Base-by-base conservation (phyloP, 305 asterid genomes). In the Solanum hybrid region DNA sequence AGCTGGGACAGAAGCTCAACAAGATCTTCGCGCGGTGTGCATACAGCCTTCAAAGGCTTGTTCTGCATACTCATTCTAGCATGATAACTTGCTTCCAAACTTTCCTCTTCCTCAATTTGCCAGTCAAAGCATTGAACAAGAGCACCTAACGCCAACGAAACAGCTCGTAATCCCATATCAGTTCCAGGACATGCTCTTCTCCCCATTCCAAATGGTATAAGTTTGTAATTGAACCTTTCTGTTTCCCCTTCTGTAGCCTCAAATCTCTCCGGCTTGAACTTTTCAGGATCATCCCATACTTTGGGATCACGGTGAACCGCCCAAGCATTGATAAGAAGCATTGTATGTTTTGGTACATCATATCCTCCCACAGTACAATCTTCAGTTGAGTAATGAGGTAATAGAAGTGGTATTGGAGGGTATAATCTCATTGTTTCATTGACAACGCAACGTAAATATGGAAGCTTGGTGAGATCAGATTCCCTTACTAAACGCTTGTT, bases 171-270 rank as follows among this genome's bases (percentile, higher is more conserved):
- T 1, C 92, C 94, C 90, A 92, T 38, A 12, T 37, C 76, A 20
- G 86, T 33, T 31, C 92, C 93, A 1, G 94, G 93, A 32, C 94
- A 92, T 0, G 93, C 90, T 87, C 94, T 89, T 76, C 94, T 90
- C 31, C 94, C 94, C n/a, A 87, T 77, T 68, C 93, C 93, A 32
- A 92, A 92, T 0, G 94, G 94, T 12, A 92, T 4, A 83, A 91
- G 89, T 86, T 88, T 92, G 76, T 27, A 91, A 29, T 83, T 89
- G 13, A 61, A 37, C 12, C 90, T 90, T 86, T 90, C 92, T 82
- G 76, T 86, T 73, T 90, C 92, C 88, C 70, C 89, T 10, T 37
- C 75, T 2, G 33, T 86, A 29, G 80, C 89, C 77, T 91, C 91
- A 76, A 92, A 92, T 89, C 94, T 92, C 87, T 92, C 92, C 0